Evolutionary conservation across 768 basidiomycete genomes (phyloP).

Genomic region (Harrya chromipes): DNA sequence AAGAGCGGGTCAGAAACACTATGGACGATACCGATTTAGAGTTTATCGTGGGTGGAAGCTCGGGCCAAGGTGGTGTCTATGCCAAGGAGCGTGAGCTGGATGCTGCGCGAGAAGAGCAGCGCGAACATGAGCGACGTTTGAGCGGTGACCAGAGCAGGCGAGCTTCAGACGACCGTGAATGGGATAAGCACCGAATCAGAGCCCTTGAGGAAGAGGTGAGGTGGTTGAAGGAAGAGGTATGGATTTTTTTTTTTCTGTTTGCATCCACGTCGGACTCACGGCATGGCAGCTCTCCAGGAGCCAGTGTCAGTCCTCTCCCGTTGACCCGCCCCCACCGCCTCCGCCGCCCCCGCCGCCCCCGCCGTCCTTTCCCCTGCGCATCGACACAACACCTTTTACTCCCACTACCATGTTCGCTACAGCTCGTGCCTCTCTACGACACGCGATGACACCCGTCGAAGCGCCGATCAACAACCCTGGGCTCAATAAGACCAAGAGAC

Average conservation of each 20-base stretch:
- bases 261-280: not conserved
- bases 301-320: slow-evolving; percentile 17
- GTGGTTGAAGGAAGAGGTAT: slow-evolving; percentile 55
- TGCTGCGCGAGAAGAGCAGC: slow-evolving; percentile 52
- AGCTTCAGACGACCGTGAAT: slow-evolving; percentile 40
- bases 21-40: slow-evolving; percentile 25
- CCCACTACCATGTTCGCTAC: slow-evolving; percentile 45
- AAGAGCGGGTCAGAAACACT: slow-evolving; percentile 38
- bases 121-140: slow-evolving; percentile 39
- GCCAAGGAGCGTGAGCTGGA: slow-evolving; percentile 64
- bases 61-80: slow-evolving; percentile 45
- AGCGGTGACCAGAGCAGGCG: slow-evolving; percentile 35
- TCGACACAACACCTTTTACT: slow-evolving; percentile 29
- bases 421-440: slow-evolving; percentile 68
- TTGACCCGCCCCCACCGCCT: slow-evolving; percentile 41
- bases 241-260: not conserved
- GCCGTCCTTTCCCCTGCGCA: slow-evolving; percentile 29
- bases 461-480: slow-evolving; percentile 59
- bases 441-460: slow-evolving; percentile 49
- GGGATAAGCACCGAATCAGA: slow-evolving; percentile 62
- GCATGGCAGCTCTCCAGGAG: slow-evolving; percentile 45
- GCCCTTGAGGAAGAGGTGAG: slow-evolving; percentile 65
- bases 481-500: slow-evolving; percentile 35
- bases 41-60: slow-evolving; percentile 37
- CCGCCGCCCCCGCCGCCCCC: slow-evolving; percentile 39